These are phyloP conservation scores for Maudiozyma serrabonitensis DNA, from an alignment of 805 yeast species.

Conservation along the genomic window DNA sequence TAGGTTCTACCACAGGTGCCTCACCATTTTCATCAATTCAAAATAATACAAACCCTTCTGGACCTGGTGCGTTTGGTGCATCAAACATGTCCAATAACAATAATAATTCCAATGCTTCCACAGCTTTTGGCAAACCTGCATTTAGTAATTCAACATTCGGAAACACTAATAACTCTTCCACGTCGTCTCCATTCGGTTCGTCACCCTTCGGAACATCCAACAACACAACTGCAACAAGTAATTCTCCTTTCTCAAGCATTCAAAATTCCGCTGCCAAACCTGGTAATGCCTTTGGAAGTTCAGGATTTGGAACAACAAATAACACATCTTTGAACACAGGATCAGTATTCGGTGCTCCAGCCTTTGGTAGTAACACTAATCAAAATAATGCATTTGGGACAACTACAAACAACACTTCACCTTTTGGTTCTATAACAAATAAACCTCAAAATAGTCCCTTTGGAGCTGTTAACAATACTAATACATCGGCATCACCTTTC, in stretches of 20 bases:
- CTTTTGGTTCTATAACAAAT: conserved; percentile 10
- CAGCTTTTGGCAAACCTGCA: conserved; percentile 3
- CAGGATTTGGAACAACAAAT: not conserved
- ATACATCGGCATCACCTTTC: conserved; percentile 5
- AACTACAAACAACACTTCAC: conserved; percentile 15
- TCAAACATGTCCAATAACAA: not conserved
- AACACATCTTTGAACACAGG: not conserved
- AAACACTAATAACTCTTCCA: not conserved
- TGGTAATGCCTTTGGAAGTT: conserved; percentile 1
- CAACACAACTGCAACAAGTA: not conserved
- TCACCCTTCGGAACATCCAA: not conserved
- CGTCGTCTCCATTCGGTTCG: not conserved
- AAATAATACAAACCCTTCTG: not conserved
- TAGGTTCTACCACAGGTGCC: not conserved
- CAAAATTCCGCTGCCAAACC: not conserved
- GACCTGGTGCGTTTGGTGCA: not conserved
- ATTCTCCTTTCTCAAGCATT: not conserved
- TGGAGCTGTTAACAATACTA: conserved; percentile 5
- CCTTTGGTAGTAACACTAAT: conserved; percentile 5
- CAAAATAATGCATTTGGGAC: conserved; percentile 5
- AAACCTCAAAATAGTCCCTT: not conserved
- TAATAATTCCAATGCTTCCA: not conserved
- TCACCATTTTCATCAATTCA: not conserved
- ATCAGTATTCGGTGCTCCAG: conserved; percentile 11
- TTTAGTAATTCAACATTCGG: conserved; percentile 1